A percentile compares a stretch with the other conserved stretches of the same genome.
These are phyloP conservation scores for Vigna trinervia DNA, from an alignment of 306 rosid species.

Conservation along the genomic window DNA sequence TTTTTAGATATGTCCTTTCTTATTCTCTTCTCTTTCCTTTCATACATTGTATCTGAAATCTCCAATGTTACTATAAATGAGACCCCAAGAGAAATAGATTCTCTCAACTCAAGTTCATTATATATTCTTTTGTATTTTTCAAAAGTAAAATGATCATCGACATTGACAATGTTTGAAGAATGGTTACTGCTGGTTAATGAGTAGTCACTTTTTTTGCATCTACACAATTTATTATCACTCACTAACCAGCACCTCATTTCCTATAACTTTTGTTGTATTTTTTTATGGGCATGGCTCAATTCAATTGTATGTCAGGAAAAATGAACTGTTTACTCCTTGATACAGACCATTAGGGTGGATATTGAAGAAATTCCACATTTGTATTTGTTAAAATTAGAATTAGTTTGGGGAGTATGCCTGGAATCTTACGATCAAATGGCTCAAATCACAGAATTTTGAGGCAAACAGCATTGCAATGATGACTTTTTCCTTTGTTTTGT, in stretches of 20 bases:
- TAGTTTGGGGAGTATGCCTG: constrained; percentile 20
- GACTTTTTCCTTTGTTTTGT: constrained; percentile 6
- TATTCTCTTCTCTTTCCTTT: no score
- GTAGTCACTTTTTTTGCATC: constrained; percentile 5
- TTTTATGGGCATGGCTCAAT: constrained; percentile 13
- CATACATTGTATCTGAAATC: no score
- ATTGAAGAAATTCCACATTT: constrained; percentile 18
- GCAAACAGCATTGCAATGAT: not conserved
- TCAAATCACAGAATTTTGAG: constrained; percentile 9
- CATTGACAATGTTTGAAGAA: constrained; percentile 24
- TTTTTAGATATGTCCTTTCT: no score
- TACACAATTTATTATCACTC: not conserved
- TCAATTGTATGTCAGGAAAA: constrained; percentile 8
- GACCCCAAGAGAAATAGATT: no score
- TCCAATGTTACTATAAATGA: no score
- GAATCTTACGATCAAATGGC: constrained; percentile 1
- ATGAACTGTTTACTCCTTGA: constrained; percentile 4
- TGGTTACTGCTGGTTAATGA: constrained; percentile 8
- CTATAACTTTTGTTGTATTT: constrained; percentile 2
- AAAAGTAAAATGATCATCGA: not conserved
- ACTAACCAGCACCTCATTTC: constrained; percentile 19
- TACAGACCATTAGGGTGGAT: constrained; percentile 3
- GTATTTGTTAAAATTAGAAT: constrained; percentile 22
- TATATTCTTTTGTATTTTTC: no score
- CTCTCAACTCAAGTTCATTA: no score